A percentile compares a stretch with the other conserved stretches of the same genome.
phyloP scores from a whole-genome alignment of 192 early-diverging fungal species.

The Umbelopsis isabellina region DNA sequence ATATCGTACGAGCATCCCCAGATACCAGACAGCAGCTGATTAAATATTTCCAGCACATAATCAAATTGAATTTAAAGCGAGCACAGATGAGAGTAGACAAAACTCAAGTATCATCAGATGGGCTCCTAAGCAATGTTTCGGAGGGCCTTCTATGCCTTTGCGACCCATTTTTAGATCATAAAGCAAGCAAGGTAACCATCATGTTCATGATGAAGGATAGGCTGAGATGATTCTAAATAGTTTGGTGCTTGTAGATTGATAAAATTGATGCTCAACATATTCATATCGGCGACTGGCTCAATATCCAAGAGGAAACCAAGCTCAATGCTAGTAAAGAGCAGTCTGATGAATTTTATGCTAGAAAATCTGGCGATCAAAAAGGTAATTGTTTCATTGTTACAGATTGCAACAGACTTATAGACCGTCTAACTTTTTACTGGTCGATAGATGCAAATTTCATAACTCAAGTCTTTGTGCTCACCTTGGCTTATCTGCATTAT shows the following conservation, averaged over 20 bases:
- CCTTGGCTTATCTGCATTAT: conserved; percentile 77
- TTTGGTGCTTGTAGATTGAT: conserved; percentile 46
- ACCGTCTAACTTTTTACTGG: not conserved
- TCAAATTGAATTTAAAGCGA: conserved; percentile 70
- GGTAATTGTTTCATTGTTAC: not conserved
- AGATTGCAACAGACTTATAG: not conserved
- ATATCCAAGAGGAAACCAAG: conserved; percentile 74
- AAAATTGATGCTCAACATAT: conserved; percentile 81
- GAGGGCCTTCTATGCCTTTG: conserved; percentile 67
- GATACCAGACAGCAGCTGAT: conserved; percentile 62
- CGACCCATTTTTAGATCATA: conserved; percentile 87
- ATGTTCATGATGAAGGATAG: not conserved
- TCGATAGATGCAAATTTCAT: conserved; percentile 75
- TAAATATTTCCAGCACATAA: conserved; percentile 64
- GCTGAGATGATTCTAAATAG: not conserved
- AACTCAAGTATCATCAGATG: conserved; percentile 76
- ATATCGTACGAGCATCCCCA: conserved; percentile 69
- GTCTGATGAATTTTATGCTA: conserved; percentile 61
- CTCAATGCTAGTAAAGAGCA: conserved; percentile 75
- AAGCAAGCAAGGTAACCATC: conserved; percentile 62
- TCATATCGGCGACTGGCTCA: conserved; percentile 56
- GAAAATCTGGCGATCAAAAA: not conserved
- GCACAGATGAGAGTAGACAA: conserved; percentile 82
- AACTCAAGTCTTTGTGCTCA: conserved; percentile 86
- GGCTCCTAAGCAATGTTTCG: conserved; percentile 82